A percentile compares a stretch with the other conserved stretches of the same genome.
These are phyloP conservation scores for Scheffersomyces stambukii DNA, from an alignment of 1,139 yeast genomes.

Conservation along the genomic window DNA sequence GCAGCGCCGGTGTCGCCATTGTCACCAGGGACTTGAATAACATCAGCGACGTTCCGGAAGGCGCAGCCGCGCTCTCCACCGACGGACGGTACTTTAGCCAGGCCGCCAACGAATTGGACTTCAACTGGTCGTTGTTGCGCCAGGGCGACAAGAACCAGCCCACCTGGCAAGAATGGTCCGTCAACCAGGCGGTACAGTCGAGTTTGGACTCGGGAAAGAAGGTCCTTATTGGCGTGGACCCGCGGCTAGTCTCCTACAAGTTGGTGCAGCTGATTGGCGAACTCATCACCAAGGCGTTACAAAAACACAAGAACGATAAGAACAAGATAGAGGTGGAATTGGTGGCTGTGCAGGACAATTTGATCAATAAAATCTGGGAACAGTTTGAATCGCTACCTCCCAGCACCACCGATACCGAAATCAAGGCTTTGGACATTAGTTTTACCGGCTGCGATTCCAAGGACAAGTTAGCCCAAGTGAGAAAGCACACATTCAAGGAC, in stretches of 20 bases:
- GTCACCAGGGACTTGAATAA: constrained; percentile 68
- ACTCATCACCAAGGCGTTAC: constrained; percentile 18
- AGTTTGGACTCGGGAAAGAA: constrained; percentile 41
- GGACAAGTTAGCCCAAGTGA: constrained; percentile 44
- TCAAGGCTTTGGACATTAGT: constrained; percentile 41
- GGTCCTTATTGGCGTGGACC: constrained; percentile 47
- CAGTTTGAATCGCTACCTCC: constrained; percentile 48
- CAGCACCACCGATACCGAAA: constrained; percentile 22
- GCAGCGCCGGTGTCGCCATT: constrained; percentile 93
- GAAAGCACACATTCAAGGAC: constrained; percentile 37
- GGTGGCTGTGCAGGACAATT: constrained; percentile 62
- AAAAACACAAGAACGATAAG: constrained; percentile 29
- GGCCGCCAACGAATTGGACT: constrained; percentile 83
- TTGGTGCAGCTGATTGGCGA: constrained; percentile 23
- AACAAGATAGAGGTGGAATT: too few relatives aligned
- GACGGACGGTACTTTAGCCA: constrained; percentile 95
- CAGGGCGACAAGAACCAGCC: constrained; percentile 73
- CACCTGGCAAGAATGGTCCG: constrained; percentile 88
- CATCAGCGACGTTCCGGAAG: constrained; percentile 54
- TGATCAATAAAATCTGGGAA: constrained; percentile 76
- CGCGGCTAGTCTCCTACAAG: constrained; percentile 60
- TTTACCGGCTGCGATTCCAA: constrained; percentile 47
- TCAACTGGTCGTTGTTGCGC: constrained; percentile 80
- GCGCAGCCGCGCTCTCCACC: constrained; percentile 78
- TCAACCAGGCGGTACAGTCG: constrained; percentile 54